A percentile compares a stretch with the other conserved stretches of the same genome.
Conservation (phyloP, 2,329 filamentous ascomycete genomes). For the Alternaria consortialis region DNA sequence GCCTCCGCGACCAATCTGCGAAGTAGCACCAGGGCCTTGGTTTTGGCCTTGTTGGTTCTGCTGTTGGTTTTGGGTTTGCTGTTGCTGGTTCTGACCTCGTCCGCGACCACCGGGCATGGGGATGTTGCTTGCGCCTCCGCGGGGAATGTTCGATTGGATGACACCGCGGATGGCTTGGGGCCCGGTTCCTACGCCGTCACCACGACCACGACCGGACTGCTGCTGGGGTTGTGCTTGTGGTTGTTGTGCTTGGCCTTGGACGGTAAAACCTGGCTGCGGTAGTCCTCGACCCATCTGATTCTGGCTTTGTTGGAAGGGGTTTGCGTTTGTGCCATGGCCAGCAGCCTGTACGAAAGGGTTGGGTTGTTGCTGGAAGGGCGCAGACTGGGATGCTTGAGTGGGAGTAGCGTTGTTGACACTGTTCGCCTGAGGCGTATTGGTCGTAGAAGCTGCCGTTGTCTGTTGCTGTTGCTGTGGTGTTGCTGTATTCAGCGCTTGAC, state of each 20-base stretch:
- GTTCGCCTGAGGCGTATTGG: constrained; percentile 24
- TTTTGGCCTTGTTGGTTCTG: constrained; percentile 24
- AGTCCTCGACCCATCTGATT: constrained; percentile 30
- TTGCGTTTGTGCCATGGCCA: constrained; percentile 14
- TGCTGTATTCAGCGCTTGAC: constrained; percentile 8
- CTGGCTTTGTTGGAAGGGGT: constrained; percentile 25
- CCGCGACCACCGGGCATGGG: constrained; percentile 43
- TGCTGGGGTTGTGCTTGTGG: constrained; percentile 30
- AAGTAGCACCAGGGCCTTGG: constrained; percentile 18
- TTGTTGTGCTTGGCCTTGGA: constrained; percentile 21
- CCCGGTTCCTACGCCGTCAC: constrained; percentile 23
- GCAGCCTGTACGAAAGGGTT: constrained; percentile 28
- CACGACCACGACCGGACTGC: constrained; percentile 19
- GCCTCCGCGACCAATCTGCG: constrained; percentile 43
- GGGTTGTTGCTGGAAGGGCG: constrained; percentile 7
- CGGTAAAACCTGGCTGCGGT: constrained; percentile 37
- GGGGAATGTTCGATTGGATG: constrained; percentile 43
- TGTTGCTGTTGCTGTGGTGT: constrained; percentile 29
- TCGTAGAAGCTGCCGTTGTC: constrained; percentile 5
- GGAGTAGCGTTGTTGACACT: constrained; percentile 19
- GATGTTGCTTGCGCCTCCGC: constrained; percentile 41
- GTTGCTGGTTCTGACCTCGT: constrained; percentile 25
- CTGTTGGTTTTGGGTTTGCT: constrained; percentile 13
- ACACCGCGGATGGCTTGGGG: constrained; percentile 40
- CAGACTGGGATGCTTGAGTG: constrained; percentile 17